Evolutionary conservation across 331 rosid species (phyloP).

Genomic region (Spiraea crenata): DNA sequence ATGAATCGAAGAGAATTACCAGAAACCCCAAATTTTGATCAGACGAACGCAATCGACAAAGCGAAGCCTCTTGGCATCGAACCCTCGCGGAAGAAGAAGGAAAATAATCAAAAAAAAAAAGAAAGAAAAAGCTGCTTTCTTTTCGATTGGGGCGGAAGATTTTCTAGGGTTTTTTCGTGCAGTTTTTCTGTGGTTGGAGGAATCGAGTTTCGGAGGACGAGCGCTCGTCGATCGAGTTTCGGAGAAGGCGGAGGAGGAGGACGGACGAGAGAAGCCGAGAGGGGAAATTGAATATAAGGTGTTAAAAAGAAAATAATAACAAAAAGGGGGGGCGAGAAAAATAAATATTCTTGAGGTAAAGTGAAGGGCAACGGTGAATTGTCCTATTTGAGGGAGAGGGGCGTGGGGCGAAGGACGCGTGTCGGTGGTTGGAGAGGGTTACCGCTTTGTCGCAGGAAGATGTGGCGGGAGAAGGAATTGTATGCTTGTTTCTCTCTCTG

Average conservation of each 20-base stretch:
- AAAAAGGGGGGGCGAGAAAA: not conserved
- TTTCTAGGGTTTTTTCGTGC: slow-evolving; percentile 20
- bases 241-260: not conserved
- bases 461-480: slow-evolving; percentile 54
- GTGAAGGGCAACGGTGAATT: slow-evolving; percentile 37
- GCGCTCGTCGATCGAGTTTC: slow-evolving; percentile 62
- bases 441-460: slow-evolving; percentile 36
- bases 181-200: slow-evolving; percentile 45
- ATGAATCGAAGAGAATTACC: slow-evolving; percentile 23
- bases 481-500: slow-evolving; percentile 3
- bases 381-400: slow-evolving; percentile 31
- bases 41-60: slow-evolving; percentile 28
- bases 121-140: not conserved
- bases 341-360: not conserved
- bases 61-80: slow-evolving; percentile 32
- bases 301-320: not conserved
- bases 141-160: not conserved
- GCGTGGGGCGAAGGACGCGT: slow-evolving; percentile 41
- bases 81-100: slow-evolving; percentile 29
- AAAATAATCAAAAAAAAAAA: not conserved
- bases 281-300: not conserved
- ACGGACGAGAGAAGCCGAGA: not conserved
- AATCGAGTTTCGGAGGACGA: slow-evolving; percentile 35
- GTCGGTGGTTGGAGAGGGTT: slow-evolving; percentile 12
- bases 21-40: slow-evolving; percentile 42